These are phyloP conservation scores for Microcera coccophila DNA, from an alignment of 2,329 filamentous ascomycete genomes.

Conservation along the genomic window DNA sequence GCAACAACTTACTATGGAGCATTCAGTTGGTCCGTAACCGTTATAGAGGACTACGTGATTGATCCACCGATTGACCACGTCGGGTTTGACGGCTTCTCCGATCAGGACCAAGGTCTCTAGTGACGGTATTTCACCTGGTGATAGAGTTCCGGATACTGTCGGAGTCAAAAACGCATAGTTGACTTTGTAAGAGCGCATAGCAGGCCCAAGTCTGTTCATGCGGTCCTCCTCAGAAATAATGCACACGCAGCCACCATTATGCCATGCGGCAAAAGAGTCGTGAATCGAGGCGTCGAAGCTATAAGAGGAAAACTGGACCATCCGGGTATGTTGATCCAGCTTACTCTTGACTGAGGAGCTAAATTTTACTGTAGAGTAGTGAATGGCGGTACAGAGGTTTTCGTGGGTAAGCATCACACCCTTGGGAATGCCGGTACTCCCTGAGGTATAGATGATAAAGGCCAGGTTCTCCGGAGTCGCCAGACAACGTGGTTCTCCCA, in stretches of 20 bases:
- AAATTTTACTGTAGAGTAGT: no score
- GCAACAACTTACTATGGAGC: not conserved
- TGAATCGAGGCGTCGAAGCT: slow-evolving; percentile 6
- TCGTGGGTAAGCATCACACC: slow-evolving; percentile 18
- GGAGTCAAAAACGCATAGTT: slow-evolving; percentile 3
- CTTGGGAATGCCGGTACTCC: slow-evolving; percentile 19
- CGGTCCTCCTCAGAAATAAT: slow-evolving; percentile 6
- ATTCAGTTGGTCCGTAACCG: slow-evolving; percentile 5
- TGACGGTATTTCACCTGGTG: not conserved
- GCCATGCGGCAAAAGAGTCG: slow-evolving; percentile 1
- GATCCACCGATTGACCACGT: slow-evolving; percentile 1
- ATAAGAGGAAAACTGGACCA: slow-evolving; percentile 4
- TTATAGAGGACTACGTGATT: not conserved
- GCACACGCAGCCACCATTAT: slow-evolving; percentile 5
- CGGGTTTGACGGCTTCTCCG: slow-evolving; percentile 3
- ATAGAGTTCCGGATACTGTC: slow-evolving; percentile 1
- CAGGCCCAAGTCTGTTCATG: not conserved
- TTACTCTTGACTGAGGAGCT: no score
- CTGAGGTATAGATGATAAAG: slow-evolving; percentile 21
- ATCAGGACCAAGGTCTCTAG: not conserved
- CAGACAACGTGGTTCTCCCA: not conserved
- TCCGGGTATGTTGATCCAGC: no score
- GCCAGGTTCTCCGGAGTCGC: slow-evolving; percentile 7
- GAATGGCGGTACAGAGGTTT: slow-evolving; percentile 1
- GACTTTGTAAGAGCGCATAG: not conserved